These are phyloP conservation scores for Prunus dulcis DNA, from an alignment of 306 rosid species.

Conservation along the genomic window DNA sequence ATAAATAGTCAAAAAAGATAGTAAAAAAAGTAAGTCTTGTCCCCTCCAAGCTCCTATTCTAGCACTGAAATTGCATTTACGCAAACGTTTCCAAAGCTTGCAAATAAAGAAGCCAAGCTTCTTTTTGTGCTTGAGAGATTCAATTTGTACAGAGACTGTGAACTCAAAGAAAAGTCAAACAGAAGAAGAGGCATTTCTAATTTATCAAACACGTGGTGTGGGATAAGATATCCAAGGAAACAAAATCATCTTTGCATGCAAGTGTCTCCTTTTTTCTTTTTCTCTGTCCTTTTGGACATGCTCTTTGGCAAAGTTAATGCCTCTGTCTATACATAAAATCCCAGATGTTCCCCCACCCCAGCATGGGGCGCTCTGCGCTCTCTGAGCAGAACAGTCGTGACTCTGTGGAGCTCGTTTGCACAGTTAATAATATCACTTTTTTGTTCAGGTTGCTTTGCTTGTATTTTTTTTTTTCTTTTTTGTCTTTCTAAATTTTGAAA, in stretches of 20 bases:
- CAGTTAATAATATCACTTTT: background rate
- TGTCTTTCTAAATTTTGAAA: background rate
- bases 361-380: slow-evolving; percentile 9
- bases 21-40: background rate
- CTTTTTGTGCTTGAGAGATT: slow-evolving; percentile 8
- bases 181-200: background rate
- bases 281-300: slow-evolving; percentile 10
- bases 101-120: slow-evolving; percentile 20
- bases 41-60: background rate
- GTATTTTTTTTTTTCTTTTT: background rate
- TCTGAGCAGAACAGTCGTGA: background rate
- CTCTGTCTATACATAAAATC: slow-evolving; percentile 3
- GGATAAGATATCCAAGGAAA: slow-evolving; percentile 43
- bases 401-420: background rate
- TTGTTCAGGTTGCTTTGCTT: background rate
- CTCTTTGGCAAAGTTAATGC: slow-evolving; percentile 24
- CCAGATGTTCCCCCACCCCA: background rate
- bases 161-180: slow-evolving; percentile 27
- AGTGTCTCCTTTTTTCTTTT: slow-evolving; percentile 9
- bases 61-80: background rate
- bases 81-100: slow-evolving; percentile 10
- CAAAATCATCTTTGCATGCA: slow-evolving; percentile 46
- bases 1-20: background rate
- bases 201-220: slow-evolving; percentile 24
- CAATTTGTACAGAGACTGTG: background rate